Evolutionary conservation across 2,329 filamentous ascomycete species (phyloP).

Genomic region (Paraphoma sp.): DNA sequence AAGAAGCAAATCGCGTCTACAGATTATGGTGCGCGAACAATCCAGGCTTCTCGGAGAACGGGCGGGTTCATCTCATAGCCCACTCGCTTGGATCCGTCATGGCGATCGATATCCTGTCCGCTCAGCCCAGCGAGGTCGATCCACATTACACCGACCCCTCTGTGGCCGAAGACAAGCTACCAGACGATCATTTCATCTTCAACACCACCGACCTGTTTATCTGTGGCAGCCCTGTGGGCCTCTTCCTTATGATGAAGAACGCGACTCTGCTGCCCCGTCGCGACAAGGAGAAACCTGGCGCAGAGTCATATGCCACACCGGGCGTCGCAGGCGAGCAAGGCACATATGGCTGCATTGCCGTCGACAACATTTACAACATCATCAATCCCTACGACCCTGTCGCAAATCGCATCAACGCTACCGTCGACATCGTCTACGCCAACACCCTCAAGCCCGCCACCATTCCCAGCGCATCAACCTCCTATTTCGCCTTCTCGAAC

Average conservation of each 20-base stretch:
- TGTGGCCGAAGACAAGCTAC: slow-evolving; percentile 56
- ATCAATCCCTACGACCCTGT: slow-evolving; percentile 81
- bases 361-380: slow-evolving; percentile 97
- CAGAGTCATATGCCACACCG: slow-evolving; percentile 60
- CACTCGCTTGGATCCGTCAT: slow-evolving; percentile 95
- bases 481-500: slow-evolving; percentile 50
- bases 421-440: slow-evolving; percentile 82
- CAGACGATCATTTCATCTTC: slow-evolving; percentile 75
- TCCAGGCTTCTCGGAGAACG: slow-evolving; percentile 78
- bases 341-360: slow-evolving; percentile 85
- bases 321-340: slow-evolving; percentile 79
- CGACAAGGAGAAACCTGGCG: slow-evolving; percentile 76
- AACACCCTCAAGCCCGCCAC: slow-evolving; percentile 76
- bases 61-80: slow-evolving; percentile 88
- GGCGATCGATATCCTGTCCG: slow-evolving; percentile 88
- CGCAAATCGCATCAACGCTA: slow-evolving; percentile 89
- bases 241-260: slow-evolving; percentile 87
- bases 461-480: slow-evolving; percentile 74
- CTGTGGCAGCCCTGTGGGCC: slow-evolving; percentile 86
- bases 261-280: slow-evolving; percentile 75
- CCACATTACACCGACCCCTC: slow-evolving; percentile 41
- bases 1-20: slow-evolving; percentile 95
- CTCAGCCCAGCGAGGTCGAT: slow-evolving; percentile 79
- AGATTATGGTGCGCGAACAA: slow-evolving; percentile 95
- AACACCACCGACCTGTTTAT: slow-evolving; percentile 89